Evolutionary conservation across 257 asterid genomes (phyloP).

Genomic region (Fraxinus anomala): DNA sequence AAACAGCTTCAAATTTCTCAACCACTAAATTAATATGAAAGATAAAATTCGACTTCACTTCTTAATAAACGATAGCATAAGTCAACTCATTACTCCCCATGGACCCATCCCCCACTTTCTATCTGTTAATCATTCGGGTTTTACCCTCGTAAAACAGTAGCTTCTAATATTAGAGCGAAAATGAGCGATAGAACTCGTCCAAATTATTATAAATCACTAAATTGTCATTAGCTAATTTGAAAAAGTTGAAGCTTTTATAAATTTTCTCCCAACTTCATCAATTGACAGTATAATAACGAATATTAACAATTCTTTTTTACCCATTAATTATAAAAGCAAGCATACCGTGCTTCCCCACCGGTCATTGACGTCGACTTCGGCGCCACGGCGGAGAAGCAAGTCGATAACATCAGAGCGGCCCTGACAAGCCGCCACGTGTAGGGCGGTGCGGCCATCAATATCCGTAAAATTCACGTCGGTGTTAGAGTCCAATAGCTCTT

Average conservation of each 20-base stretch:
- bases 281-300: not conserved
- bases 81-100: not conserved
- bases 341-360: conserved; percentile 96
- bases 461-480: conserved; percentile 66
- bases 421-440: conserved; percentile 87
- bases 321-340: not conserved
- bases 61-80: not conserved
- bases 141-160: not conserved
- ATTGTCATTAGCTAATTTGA: not conserved
- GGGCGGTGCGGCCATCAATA: conserved; percentile 74
- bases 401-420: conserved; percentile 59
- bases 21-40: not conserved
- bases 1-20: not conserved
- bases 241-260: conserved; percentile 10
- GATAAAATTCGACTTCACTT: not conserved
- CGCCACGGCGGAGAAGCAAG: conserved; percentile 57
- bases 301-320: not conserved
- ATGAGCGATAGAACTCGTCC: not conserved
- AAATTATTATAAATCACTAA: not conserved
- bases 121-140: not conserved
- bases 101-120: not conserved
- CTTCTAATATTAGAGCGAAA: not conserved
- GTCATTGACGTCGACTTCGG: conserved; percentile 60
- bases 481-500: conserved; percentile 61
- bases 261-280: conserved; percentile 15